These are phyloP conservation scores for Verticillium nubilum DNA, from an alignment of 2,329 filamentous ascomycete species.

Conservation along the genomic window DNA sequence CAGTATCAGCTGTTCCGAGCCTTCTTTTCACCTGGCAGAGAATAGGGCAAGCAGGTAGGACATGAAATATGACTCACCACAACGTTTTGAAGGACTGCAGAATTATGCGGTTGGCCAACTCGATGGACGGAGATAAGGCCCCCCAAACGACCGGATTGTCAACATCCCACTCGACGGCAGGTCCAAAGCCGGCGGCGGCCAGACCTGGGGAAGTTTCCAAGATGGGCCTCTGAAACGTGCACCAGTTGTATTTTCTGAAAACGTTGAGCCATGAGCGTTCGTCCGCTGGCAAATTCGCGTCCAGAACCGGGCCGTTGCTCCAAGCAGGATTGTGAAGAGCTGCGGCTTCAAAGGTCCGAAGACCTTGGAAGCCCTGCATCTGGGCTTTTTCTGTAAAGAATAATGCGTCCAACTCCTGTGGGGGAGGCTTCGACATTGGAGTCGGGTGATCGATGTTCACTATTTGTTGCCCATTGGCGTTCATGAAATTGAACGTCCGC, in stretches of 20 bases:
- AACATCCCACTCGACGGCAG: slow-evolving; percentile 1
- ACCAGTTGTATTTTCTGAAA: slow-evolving; percentile 9
- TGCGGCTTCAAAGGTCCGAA: slow-evolving; percentile 9
- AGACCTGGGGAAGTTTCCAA: background rate
- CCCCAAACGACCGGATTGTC: slow-evolving; percentile 8
- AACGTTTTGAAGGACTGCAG: background rate
- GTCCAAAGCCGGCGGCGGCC: background rate
- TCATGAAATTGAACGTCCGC: background rate
- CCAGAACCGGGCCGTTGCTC: background rate
- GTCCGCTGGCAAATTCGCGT: background rate
- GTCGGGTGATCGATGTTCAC: background rate
- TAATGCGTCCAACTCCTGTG: slow-evolving; percentile 5
- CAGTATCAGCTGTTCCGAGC: too few species aligned
- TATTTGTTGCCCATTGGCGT: background rate
- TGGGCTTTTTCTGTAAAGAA: slow-evolving; percentile 5
- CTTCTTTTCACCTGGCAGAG: too few species aligned
- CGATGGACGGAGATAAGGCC: slow-evolving; percentile 4
- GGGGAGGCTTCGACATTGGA: background rate
- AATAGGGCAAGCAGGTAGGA: too few species aligned
- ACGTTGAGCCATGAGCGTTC: slow-evolving; percentile 7
- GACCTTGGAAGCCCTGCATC: background rate
- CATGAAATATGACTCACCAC: slow-evolving; percentile 5
- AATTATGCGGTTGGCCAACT: slow-evolving; percentile 11
- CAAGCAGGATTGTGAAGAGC: background rate
- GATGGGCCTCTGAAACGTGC: background rate